Base-by-base conservation (phyloP, 306 rosid genomes). In the Trifolium repens region DNA sequence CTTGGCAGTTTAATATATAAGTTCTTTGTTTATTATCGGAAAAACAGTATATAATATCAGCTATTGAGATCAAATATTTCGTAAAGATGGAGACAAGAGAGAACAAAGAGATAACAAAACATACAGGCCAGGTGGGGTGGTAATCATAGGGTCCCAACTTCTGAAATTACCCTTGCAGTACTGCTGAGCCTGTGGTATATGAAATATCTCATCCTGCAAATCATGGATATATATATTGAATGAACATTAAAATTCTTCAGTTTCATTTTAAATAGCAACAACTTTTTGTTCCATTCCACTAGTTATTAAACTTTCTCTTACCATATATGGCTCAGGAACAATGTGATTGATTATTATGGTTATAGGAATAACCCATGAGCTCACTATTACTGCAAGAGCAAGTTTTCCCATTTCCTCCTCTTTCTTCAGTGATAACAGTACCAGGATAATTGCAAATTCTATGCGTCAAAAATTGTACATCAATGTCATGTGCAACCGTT, bases 81-180 rank as follows among this genome's bases (percentile, higher is more conserved):
- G 24, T 27, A 57, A 27, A 52, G 49, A 8, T 47, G n/a, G 62
- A 30, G 16, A 22, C 32, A 15, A 43, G 27, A 27, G 39, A 30
- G 7, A 22, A 60, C 15, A 39, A 79, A 67, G 52, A 32, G 12
- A 78, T 16, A 62, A 43, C 71, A 84, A 22, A 34, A 84, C 92
- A 65, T 89, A 94, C 97, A 94, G 78, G 89, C 96, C 98, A 78
- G 97, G 98, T 78, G 99, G 96, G 26, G 96, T 96, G 44, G 99
- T 90, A 63, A 92, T 92, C 98, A 89, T 92, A 61, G 98, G 99
- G 73, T 96, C 98, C 99, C 99, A 92, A 77, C 97, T 90, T 75
- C 92, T 50, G 84, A 96, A 92, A 74, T 92, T 88, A 58, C 96
- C 92, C 77, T 37, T 84, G 85, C 98, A 96, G 79, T 87, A 90